Base-by-base conservation (phyloP, 129 eudicot species). In the Chrysanthemum makinoi region DNA sequence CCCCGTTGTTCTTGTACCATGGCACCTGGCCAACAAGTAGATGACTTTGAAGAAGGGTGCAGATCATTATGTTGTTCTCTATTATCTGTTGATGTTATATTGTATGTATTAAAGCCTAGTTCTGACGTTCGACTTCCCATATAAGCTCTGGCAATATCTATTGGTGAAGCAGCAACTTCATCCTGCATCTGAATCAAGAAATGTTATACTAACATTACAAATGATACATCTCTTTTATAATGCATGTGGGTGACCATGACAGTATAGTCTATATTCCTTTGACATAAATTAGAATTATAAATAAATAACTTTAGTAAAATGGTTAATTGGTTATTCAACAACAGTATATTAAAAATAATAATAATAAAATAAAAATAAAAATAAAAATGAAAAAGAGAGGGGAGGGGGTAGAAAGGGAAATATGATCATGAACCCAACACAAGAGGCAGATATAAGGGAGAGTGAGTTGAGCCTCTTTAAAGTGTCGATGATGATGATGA, bases 21-120 rank as follows among this genome's bases (percentile, higher is more conserved):
- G 55, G 96, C 84, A 78, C 92, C 95, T 30, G 95, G 95, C 96
- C 98, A 89, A 74, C 88, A 87, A 77, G 84, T 84, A 24, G 98
- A 81, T 68, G 89, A 62, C 80, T 77, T 85, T 16, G 83, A 80
- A n/a, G 86, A 76, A 79, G 95, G 88, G 72, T 71, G 19, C 39
- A 83, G 72, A 66, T 85, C 79, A 44, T 56, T 69, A 22, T 50
- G 61, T 12, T 62, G 77, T 75, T 75, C 68, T 62, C 72, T 84
- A 65, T 82, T 88, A 65, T 48, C 73, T 58, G 78, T 83, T 12
- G 80, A 68, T 13, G 28, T 64, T 16, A 39, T 67, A 66, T 58
- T 75, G 60, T 61, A 66, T 68, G 87, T 80, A 76, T 82, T 83
- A 52, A 69, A 74, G 67, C 92, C 88, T 68, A 47, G 43, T 54